Evolutionary conservation across 345 rosid species (phyloP).

Genomic region (Atalantia buxifolia): DNA sequence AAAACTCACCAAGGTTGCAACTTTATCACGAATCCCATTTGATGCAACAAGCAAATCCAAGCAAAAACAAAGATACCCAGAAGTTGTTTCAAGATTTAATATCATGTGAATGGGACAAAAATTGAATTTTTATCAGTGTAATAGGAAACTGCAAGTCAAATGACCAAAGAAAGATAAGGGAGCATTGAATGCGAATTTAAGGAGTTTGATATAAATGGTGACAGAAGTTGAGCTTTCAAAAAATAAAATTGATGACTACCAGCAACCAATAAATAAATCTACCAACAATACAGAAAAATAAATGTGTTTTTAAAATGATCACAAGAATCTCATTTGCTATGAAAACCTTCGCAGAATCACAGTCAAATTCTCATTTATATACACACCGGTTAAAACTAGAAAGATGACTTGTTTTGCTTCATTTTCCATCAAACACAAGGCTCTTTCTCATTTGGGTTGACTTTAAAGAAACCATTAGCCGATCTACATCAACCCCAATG

Average conservation of each 20-base stretch:
- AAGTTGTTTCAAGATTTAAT: not conserved
- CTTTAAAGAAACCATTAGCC: constrained; percentile 16
- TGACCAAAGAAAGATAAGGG: constrained; percentile 10
- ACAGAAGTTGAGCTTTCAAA: constrained; percentile 19
- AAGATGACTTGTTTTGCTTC: not conserved
- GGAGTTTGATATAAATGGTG: constrained; percentile 24
- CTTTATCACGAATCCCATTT: constrained; percentile 23
- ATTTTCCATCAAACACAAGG: constrained; percentile 16
- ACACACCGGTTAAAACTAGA: not conserved
- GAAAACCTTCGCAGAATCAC: not conserved
- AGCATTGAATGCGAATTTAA: constrained; percentile 20
- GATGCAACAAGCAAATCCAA: constrained; percentile 11
- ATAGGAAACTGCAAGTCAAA: constrained; percentile 27
- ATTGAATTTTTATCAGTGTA: not conserved
- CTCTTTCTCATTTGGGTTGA: constrained; percentile 24
- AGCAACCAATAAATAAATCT: constrained; percentile 16
- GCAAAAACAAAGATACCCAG: not conserved
- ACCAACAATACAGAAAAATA: constrained; percentile 15
- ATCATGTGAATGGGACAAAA: not conserved
- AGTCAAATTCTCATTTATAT: not conserved
- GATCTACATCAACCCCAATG: constrained; percentile 23
- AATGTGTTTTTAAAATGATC: constrained; percentile 2
- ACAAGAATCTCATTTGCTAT: not conserved
- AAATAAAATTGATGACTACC: not conserved
- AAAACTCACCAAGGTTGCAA: constrained; percentile 28